Base-by-base conservation (phyloP, 225 moss, liverwort and hornwort species). In the Physcomitrellopsis africana region DNA sequence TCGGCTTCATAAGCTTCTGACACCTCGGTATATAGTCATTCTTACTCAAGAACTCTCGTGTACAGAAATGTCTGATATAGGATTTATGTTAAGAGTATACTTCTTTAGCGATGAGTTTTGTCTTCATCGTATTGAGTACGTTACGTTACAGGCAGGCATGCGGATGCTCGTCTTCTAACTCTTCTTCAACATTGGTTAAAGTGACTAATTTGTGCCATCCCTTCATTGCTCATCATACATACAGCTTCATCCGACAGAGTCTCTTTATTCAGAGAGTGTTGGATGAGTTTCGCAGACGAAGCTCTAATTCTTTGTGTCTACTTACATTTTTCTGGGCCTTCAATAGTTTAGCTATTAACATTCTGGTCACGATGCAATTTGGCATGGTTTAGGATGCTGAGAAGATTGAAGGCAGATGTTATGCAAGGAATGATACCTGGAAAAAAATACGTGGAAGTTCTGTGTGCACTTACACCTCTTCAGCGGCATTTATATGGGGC, bases 391-490 rank as follows among this genome's bases (percentile, higher is more conserved):
- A 96, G 96, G 81, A 96, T 96, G 90, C 74, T 96, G 70, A 87
- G 96, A 73, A 93, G 96, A 77, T 60, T 92, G 81, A 96, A 93
- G 83, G 70, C 78, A 60, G 90, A 92, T 79, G 93, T 93, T 44
- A 81, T 89, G 72, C 79, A 80, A 71, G 90, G 88, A 60, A 80
- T 76, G 87, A 85, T 95, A 81, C 91, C 95, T 63, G 91, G 85
- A 22, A 96, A 93, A 77, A 92, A 89, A 72, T 74, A 86, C 17
- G 78, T 92, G 51, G 89, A 89, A 78, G 90, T 96, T 41, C 64
- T 82, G 77, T 96, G 96, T 74, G 75, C 92, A n/a, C 82, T 96
- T 65, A 90, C 93, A 41, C 14, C 80, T n/a, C 53, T 72, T 0
- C 96, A 96, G 66, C 90, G 93, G 62, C 80, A 85, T 77, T 79